Base-by-base conservation (phyloP, 1,139 yeast genomes). In the Debaryomycetaceae sp. region DNA sequence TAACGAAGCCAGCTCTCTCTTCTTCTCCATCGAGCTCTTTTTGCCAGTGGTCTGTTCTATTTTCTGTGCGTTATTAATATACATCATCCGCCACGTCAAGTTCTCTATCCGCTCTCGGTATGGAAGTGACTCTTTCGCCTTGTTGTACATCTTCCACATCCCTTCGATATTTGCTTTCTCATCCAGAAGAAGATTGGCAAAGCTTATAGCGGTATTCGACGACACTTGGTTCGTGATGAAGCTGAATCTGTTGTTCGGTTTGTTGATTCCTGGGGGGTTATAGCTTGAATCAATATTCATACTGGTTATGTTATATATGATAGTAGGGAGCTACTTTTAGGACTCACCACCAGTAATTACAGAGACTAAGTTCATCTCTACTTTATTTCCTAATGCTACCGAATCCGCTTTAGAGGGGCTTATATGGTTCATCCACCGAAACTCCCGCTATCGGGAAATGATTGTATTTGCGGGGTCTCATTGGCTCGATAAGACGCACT, bases 1-100 rank as follows among this genome's bases (percentile, higher is more conserved):
- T 11, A 22, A 3, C 8, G 19, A 16, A n/a, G 15, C 14, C 29
- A n/a, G 34, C 11, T 15, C 30, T 7, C 17, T 13, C 7, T 31
- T 32, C 33, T 14, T 34, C 34, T 26, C 19, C 11, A 22, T 11
- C 11, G 7, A 11, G 28, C 40, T 18, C 33, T 31, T 16, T 33
- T 31, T 42, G 15, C 19, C 34, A 9, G 14, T 15, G n/a, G 8
- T 9, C 17, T 13, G 17, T 8, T 18, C 31, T 40, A 45, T 17
- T 37, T 43, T 31, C 54, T 16, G 60, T 41, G 63, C 59, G 41
- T 70, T 58, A 46, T 78, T 76, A 53, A 84, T 66, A 38, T 74
- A 77, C 89, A 87, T 83, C 79, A 88, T 75, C 46, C 96, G 64
- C 96, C 96, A 87, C 9, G 94, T 82, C 38, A 87, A 63, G 57